Evolutionary conservation across 805 yeast species (phyloP), one percentile per base, ranked within the genome.

Genomic region (Metschnikowia kofuensis): DNA sequence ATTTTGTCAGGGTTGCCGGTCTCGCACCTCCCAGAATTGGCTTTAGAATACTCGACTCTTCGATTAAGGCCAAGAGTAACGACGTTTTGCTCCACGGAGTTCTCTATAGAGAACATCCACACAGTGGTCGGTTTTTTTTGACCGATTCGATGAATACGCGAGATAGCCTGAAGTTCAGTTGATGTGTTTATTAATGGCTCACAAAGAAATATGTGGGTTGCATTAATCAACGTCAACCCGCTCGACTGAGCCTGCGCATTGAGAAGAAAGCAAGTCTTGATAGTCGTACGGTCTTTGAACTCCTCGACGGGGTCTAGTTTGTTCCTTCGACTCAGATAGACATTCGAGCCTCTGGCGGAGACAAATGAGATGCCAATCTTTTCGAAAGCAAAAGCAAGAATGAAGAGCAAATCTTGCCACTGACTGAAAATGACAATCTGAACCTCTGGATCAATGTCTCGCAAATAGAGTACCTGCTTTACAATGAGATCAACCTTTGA

Each of bases 151-250:
- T 92, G 96, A 38, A 94, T 83, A 53, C 99, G 78, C 43, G 95
- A 88, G 46, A 91, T 86, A 0, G 98, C 97, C 63, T 92, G 99
- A 13, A 89, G 63, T 58, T 94, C 98, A 42, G 90, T 74, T 2
- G 96, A 85, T 0, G 91, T 82, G 59, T 90, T 90, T 13, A 94
- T 85, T 49, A 94, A 74, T 1, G 99, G 98, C 67, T 94, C 99
- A 64, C 97, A 87, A 6, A 94, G 65, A 52, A 91, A 85, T 0
- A 94, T 92, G 64, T 94, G 97, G 2, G 87, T 86, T 0, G 99
- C 98, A 70, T 92, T 92, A 8, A 90, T 83, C 47, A 94, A 72
- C 8, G 96, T 94, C 53, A 94, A 71, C 0, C 99, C 99, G 12
- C 97, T 84, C 8, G 96, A 90, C 61, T 91, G 89, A 0, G 91